Evolutionary conservation across 2,329 filamentous ascomycete species (phyloP).

Genomic region (Hypoxylon sp.): DNA sequence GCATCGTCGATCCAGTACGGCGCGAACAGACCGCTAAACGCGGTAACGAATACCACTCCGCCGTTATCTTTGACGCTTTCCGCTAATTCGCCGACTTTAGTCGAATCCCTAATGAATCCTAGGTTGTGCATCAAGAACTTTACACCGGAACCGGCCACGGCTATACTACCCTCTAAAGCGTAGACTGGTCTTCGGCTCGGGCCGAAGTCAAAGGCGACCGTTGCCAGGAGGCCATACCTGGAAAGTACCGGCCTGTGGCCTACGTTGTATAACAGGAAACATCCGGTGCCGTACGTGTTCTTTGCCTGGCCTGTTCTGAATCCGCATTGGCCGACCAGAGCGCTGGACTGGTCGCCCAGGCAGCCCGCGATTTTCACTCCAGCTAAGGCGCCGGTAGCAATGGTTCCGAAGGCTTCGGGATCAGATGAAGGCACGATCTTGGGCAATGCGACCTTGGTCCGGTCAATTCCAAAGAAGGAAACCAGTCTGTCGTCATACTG

Average conservation of each 20-base stretch:
- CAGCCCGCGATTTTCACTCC: constrained; percentile 84
- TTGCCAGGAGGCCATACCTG: constrained; percentile 84
- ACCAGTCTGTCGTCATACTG: constrained; percentile 83
- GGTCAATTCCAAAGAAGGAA: constrained; percentile 80
- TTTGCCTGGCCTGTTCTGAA: constrained; percentile 87
- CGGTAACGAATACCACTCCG: constrained; percentile 88
- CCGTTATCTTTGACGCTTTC: constrained; percentile 76
- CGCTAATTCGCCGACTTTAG: constrained; percentile 64
- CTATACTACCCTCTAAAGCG: constrained; percentile 85
- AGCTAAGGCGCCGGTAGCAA: constrained; percentile 74
- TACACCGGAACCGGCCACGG: constrained; percentile 83
- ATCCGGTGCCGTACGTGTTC: constrained; percentile 92
- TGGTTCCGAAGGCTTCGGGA: constrained; percentile 75
- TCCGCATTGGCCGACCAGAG: constrained; percentile 86
- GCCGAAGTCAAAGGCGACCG: constrained; percentile 86
- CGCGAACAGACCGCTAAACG: constrained; percentile 90
- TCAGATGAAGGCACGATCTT: constrained; percentile 86
- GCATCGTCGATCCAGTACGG: constrained; percentile 97
- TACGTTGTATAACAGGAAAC: constrained; percentile 90
- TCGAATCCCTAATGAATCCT: constrained; percentile 66
- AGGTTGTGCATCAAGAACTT: constrained; percentile 78
- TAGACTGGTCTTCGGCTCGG: constrained; percentile 73
- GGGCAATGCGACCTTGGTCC: constrained; percentile 78
- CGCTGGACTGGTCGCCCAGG: constrained; percentile 87
- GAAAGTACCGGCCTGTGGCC: constrained; percentile 88